Conservation (phyloP, 176 grass and related monocot genomes). For the Oryza officinalis region DNA sequence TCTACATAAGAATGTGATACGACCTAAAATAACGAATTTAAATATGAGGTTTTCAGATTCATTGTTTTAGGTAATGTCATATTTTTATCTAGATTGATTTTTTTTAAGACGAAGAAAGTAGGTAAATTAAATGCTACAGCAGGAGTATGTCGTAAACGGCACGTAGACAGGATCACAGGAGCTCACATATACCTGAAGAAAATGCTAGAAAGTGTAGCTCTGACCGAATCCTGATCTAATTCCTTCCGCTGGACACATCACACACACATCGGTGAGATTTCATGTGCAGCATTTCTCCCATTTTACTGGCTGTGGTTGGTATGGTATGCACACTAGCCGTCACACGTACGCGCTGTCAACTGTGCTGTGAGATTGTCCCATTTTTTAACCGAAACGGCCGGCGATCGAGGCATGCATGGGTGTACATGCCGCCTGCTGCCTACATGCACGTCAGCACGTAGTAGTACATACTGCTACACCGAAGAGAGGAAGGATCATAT, state of each 20-base stretch:
- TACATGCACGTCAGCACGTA: background rate
- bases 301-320: too few species aligned
- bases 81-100: too few species aligned
- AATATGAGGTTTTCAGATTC: too few species aligned
- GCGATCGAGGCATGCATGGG: constrained; percentile 7
- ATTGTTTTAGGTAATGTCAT: too few species aligned
- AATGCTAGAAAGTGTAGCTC: background rate
- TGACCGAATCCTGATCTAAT: background rate
- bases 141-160: background rate
- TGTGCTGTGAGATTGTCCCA: background rate
- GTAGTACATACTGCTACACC: background rate
- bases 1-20: too few species aligned
- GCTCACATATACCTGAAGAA: background rate
- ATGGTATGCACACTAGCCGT: background rate
- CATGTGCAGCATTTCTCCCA: constrained; percentile 13
- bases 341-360: background rate
- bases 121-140: too few species aligned
- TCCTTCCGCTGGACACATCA: background rate
- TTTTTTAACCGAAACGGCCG: background rate
- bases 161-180: background rate
- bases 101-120: too few species aligned
- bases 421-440: background rate
- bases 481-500: background rate
- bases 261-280: constrained; percentile 17
- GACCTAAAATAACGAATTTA: too few species aligned